Evolutionary conservation across 129 eudicot species (phyloP), one percentile per base, ranked within the genome.

Genomic region (Lactuca saligna): DNA sequence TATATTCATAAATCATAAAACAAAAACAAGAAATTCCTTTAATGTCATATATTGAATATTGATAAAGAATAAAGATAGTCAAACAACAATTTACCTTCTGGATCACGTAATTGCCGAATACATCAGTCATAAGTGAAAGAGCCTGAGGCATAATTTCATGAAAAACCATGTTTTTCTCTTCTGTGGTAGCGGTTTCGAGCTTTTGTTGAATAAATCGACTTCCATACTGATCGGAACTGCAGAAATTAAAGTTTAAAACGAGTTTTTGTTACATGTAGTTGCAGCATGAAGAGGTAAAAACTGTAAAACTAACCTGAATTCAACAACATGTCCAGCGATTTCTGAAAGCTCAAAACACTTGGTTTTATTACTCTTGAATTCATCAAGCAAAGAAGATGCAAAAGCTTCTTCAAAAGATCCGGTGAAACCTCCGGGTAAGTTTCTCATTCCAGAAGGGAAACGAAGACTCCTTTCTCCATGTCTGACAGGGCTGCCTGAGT

Each of bases 401-500:
- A 85, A 89, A 65, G 70, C 80, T 63, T 68, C 86, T 11, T 46
- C 51, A 46, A 46, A 46, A 46, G 51, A n/a, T 11, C 51, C 51
- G 5, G 51, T 3, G 51, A 46, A 39, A 46, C 87, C 80, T n/a
- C 85, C 96, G 67, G 73, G 80, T 38, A 87, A 71, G 74, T 82
- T 89, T 71, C 97, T 80, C 68, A 87, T 76, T 78, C 91, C 96
- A 20, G 91, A 82, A 74, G 84, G 77, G 76, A 79, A 84, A 55
- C 86, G 82, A 79, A 88, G 72, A 63, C 81, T 86, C 58, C 85
- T 54, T 51, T 92, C 98, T 44, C 85, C 87, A 49, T 84, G 90
- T 74, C 98, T 80, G 50, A 83, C 54, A n/a, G 95, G 96, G 75
- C 96, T 88, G n/a, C 89, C 86, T 1, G 91, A 82, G 80, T 88